Conservation (phyloP, 2,329 filamentous ascomycete species). For the Xylariaceae sp. region DNA sequence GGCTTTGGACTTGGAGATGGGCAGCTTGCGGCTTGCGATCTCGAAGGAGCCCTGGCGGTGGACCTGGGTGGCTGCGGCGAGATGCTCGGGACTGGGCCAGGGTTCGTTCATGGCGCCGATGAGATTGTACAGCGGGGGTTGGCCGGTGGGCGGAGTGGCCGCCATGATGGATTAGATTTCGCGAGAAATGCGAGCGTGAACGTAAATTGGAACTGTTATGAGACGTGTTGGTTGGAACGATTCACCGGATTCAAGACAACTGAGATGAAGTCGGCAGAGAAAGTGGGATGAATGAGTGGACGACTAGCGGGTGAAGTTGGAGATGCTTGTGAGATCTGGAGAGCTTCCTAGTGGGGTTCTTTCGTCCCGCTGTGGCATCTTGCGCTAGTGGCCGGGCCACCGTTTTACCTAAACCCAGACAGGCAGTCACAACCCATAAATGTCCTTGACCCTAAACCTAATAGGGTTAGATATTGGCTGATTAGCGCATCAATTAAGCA, state of each 20-base stretch:
- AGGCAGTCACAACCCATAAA: too few relatives aligned
- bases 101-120: constrained; percentile 43
- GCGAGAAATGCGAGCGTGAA: not conserved
- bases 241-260: not conserved
- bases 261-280: not conserved
- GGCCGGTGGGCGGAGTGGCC: constrained; percentile 16
- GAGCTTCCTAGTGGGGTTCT: not conserved
- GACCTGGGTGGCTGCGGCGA: constrained; percentile 50
- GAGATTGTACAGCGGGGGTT: constrained; percentile 26
- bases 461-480: too few relatives aligned
- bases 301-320: not conserved
- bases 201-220: not conserved
- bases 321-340: not conserved
- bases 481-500: too few relatives aligned
- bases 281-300: not conserved
- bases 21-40: constrained; percentile 80
- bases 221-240: not conserved
- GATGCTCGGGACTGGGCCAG: constrained; percentile 48
- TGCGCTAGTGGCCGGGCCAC: too few relatives aligned
- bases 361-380: too few relatives aligned
- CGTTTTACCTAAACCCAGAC: too few relatives aligned
- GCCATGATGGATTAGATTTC: constrained; percentile 3
- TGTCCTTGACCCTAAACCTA: too few relatives aligned
- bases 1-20: constrained; percentile 85
- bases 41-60: constrained; percentile 62